Evolutionary conservation across 345 rosid species (phyloP).

Genomic region (Eucalyptus regnans): DNA sequence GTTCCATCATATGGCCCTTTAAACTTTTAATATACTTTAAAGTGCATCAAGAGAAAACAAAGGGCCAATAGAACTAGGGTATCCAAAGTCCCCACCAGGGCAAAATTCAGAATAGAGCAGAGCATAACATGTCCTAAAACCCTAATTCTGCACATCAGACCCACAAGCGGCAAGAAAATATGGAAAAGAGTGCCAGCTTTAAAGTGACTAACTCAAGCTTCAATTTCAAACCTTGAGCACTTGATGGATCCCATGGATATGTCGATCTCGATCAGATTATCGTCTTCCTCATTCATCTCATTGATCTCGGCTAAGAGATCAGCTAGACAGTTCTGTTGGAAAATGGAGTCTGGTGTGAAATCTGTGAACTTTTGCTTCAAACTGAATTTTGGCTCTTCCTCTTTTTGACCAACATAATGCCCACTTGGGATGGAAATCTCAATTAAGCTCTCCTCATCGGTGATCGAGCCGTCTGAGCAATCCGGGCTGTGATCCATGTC

Average conservation of each 20-base stretch:
- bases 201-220: neutral
- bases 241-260: conserved; percentile 73
- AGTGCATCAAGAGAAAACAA: neutral
- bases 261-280: conserved; percentile 77
- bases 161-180: neutral
- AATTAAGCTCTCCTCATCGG: conserved; percentile 64
- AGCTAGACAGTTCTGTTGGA: conserved; percentile 19
- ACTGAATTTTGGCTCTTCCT: conserved; percentile 1
- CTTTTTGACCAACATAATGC: conserved; percentile 24
- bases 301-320: conserved; percentile 40
- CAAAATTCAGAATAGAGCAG: neutral
- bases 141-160: neutral
- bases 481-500: conserved; percentile 14
- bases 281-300: conserved; percentile 58
- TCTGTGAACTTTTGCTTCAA: conserved; percentile 17
- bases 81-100: neutral
- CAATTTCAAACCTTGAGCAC: conserved; percentile 60
- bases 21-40: conserved; percentile 10
- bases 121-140: neutral
- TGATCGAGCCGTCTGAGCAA: conserved; percentile 39
- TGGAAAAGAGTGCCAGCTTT: neutral
- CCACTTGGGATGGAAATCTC: conserved; percentile 71
- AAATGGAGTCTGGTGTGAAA: conserved; percentile 5
- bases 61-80: neutral
- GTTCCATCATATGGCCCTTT: neutral